Base-by-base conservation (phyloP, 192 early-diverging fungal genomes). In the Podila epicladia region DNA sequence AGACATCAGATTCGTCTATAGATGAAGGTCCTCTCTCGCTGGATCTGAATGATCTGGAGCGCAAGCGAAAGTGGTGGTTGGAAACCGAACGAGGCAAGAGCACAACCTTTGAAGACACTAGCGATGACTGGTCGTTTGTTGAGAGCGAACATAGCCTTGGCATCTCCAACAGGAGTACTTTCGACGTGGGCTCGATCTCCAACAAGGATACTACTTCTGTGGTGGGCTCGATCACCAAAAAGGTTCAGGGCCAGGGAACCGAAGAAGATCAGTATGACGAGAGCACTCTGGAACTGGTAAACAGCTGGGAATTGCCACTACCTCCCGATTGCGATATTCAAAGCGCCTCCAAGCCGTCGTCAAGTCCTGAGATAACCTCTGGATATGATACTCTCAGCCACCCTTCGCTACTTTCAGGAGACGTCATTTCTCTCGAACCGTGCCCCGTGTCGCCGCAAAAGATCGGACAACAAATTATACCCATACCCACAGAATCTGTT, bases 21-120 rank as follows among this genome's bases (percentile, higher is more conserved):
- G 70, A 68, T 4, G 70, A 79, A 31, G 76, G 76, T 8, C 76
- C 76, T 1, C 60, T 79, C 8, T 72, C 76, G 6, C n/a, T 79
- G 38, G 76, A 79, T 59, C 28, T 79, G 32, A 59, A 58, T n/a
- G 61, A 33, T 3, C 63, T 79, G 31, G 76, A 79, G 49, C 32
- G 65, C 24, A 79, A 79, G 24, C 64, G 76, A 0, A 79, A 59
- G 31, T 68, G 76, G 61, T 68, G 64, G 65, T 20, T 64, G 9
- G 57, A 62, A 17, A 15, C 15, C 5, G 55, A 72, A 12, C 32
- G 69, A 3, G 61, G 59, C 0, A 35, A 45, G 57, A 58, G 48
- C n/a, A 68, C 50, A 4, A 64, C 70, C 1, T 32, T 32, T n/a
- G 65, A 68, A 37, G 76, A 68, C 32, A 26, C 13, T 1, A 6